Evolutionary conservation across 2,329 filamentous ascomycete genomes (phyloP), one percentile per base, ranked within the genome.

Genomic region (Calonectria hawksworthii): DNA sequence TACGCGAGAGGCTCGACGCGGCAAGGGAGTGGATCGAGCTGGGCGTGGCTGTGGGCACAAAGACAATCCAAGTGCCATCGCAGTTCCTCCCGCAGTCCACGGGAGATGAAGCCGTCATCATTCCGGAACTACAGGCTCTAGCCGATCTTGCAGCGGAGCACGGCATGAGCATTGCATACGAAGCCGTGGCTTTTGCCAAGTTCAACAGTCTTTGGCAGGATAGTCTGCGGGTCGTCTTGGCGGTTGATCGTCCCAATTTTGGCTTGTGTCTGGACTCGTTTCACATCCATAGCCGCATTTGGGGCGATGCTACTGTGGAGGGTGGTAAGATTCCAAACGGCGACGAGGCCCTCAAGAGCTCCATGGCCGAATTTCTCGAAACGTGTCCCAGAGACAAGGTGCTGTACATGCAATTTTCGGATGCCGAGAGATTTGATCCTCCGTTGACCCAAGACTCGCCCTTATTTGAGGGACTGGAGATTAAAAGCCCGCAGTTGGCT

Each of bases 161-260:
- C 9, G 16, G 23, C 23, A 44, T 64, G n/a, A 30, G n/a, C 16
- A 64, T 64, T 14, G 59, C 59, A 2, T 64, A 64, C 6, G 59
- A 64, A 44, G 59, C 59, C 4, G 59, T 64, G 8, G 59, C 36
- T 2, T 64, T 64, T 44, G 59, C 59, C 23, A 44, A 64, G 26
- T 30, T 41, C 16, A 41, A 64, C 11, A 44, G 59, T 30, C 59
- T 64, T 21, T 64, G 59, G 59, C 59, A 64, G 38, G 59, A 64
- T 3, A 64, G 59, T 14, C 9, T 64, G 2, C 36, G 36, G 6
- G 30, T 64, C 18, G 59, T 64, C 23, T 14, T 28, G 38, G 36
- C 23, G 4, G 59, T 64, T 4, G 38, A 64, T 32, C 59, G 36
- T n/a, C 14, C 34, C 10, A 64, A 64, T 9, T 64, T 64, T 44